These are phyloP conservation scores for Fraxinus cuspidata DNA, from an alignment of 257 asterid species.

Conservation along the genomic window DNA sequence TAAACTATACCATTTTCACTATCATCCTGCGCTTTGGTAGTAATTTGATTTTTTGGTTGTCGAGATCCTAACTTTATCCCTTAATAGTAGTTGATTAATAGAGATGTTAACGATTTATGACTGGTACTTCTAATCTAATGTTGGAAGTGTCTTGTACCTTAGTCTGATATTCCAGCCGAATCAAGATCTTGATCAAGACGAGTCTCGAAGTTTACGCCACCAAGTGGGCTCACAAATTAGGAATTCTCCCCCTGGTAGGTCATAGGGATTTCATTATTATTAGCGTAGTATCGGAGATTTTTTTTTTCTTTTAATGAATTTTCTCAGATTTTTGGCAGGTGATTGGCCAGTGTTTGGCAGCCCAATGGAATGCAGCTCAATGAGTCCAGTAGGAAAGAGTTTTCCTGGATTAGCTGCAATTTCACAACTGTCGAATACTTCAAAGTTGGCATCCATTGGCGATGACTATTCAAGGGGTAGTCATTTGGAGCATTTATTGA, in stretches of 20 bases:
- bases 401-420: constrained; percentile 59
- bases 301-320: background rate
- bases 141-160: background rate
- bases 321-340: constrained; percentile 39
- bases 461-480: constrained; percentile 1
- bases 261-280: background rate
- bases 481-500: constrained; percentile 3
- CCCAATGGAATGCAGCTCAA: constrained; percentile 46
- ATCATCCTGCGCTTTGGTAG: background rate
- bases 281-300: background rate
- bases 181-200: constrained; percentile 67
- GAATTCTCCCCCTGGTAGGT: constrained; percentile 64
- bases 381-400: constrained; percentile 42
- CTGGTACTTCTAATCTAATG: background rate
- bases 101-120: background rate
- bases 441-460: constrained; percentile 41
- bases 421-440: constrained; percentile 39
- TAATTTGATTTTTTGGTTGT: background rate
- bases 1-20: background rate
- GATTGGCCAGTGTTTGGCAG: constrained; percentile 61
- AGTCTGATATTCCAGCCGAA: constrained; percentile 40
- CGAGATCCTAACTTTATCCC: background rate
- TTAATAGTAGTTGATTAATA: background rate
- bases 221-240: constrained; percentile 55
- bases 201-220: constrained; percentile 40